Conservation (phyloP, 768 basidiomycete species). For the Naganishia randhawae region DNA sequence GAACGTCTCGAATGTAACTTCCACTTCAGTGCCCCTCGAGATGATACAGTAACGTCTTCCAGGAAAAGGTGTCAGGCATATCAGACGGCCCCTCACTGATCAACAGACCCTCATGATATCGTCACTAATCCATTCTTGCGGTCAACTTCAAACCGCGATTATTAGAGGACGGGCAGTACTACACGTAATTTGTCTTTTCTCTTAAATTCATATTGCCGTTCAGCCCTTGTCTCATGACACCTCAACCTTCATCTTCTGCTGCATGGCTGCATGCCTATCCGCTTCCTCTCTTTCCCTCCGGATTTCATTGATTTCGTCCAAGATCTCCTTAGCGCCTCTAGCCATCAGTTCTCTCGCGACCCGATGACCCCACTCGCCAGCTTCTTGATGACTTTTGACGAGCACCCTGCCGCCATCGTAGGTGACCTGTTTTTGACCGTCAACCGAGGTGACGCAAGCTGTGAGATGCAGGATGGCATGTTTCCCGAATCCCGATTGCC, state of each 20-base stretch:
- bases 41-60: no score
- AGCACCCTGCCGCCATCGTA: slow-evolving; percentile 57
- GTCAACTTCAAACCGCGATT: no score
- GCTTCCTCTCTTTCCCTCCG: slow-evolving; percentile 57
- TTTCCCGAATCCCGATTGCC: slow-evolving; percentile 28
- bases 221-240: neutral
- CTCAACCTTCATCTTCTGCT: slow-evolving; percentile 13
- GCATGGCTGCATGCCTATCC: slow-evolving; percentile 47
- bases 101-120: no score
- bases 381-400: slow-evolving; percentile 60
- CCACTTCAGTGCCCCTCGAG: no score
- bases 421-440: slow-evolving; percentile 69
- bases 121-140: no score
- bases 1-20: no score
- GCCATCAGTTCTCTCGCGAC: slow-evolving; percentile 66
- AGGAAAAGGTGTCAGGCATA: no score
- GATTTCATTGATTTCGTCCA: slow-evolving; percentile 77
- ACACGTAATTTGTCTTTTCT: neutral
- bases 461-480: slow-evolving; percentile 59
- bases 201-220: neutral
- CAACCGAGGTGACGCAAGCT: slow-evolving; percentile 78
- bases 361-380: slow-evolving; percentile 64
- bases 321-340: slow-evolving; percentile 69
- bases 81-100: no score
- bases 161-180: no score